Base-by-base conservation (phyloP, 2,329 filamentous ascomycete genomes). In the Beauveria varroae region DNA sequence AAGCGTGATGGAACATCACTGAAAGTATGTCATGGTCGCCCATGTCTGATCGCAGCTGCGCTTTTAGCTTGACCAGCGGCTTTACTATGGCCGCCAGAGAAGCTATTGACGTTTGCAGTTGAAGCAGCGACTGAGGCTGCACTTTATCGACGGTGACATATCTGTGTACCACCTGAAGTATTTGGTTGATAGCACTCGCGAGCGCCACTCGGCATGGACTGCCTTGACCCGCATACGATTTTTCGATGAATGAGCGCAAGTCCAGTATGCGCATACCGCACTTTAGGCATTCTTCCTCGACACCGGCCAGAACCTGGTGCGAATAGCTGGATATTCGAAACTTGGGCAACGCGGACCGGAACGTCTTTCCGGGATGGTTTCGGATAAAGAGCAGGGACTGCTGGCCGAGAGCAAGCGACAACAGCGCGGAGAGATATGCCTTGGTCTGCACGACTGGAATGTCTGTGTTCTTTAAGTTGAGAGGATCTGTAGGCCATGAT, bases 301-400 rank as follows among this genome's bases (percentile, higher is more conserved):
- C 65, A 0, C 78, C 78, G 24, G 73, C 69, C 3, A 85, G 70
- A 1, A 79, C 73, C 30, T 80, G 71, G 4, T 79, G 73, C 0
- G 87, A 79, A 66, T 84, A 83, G 5, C 85, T 84, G 0, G 83
- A 81, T 47, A 86, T 76, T 53, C 83, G 78, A 63, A 84, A 75
- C 7, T 74, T 71, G 0, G 76, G 67, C 1, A 82, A 66, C 2
- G 74, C 72, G 10, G 80, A 77, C 18, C 74, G 71, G 66, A 93
- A 91, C 0, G 74, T 75, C 26, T 73, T 74, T 30, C 78, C 77
- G 3, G 76, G 75, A 2, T 77, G 70, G 56, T 86, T 76, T 79
- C 84, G 91, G 0, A 73, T 69, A 70, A 91, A 95, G 40, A 95
- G 81, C 1, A 88, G 78, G 0, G 90, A 93, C 44, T 86, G 86